Evolutionary conservation across 805 yeast species (phyloP), one percentile per base, ranked within the genome.

Genomic region (Schwanniomyces polymorphus): DNA sequence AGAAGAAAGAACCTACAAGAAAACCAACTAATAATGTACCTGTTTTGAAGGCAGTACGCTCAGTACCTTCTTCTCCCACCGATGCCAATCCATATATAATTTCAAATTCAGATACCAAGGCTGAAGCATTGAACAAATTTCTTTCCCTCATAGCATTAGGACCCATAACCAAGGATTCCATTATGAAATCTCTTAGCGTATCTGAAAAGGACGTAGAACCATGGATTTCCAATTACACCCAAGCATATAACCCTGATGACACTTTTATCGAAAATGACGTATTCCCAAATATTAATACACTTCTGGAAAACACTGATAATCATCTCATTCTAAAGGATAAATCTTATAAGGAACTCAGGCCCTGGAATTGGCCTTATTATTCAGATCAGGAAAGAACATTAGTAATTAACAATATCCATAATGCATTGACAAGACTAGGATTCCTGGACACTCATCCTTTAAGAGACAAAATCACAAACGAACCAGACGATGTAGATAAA

Each of bases 101-200:
- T 14, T 34, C 44, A 4, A 18, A 41, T 14, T 27, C 37, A 10
- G 56, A 54, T 26, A 21, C 51, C 21, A 33, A 40, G 12, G 14
- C 43, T 0, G 50, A 46, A 10, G 28, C 35, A 5, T 27, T 49
- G 5, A 34, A 44, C 14, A 71, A 76, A 43, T 63, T 79, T 33
- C 54, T 78, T 18, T 76, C 76, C 50, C 58, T 74, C 23, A 54
- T 80, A 31, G 80, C 84, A 1, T 58, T 79, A 37, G 84, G 81
- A 1, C 82, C 84, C 2, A 59, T 64, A 14, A 56, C 78, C 0
- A 51, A 59, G 1, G 53, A 57, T 2, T 62, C 61, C 1, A 53
- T 79, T 10, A 49, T 63, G 7, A 50, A 52, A 27, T 57, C 62
- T 17, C 37, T 47, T 7, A 34, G 34, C 35, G 45, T 58, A 12